Conservation (phyloP, 768 basidiomycete species). For the Tremella fuciformis region DNA sequence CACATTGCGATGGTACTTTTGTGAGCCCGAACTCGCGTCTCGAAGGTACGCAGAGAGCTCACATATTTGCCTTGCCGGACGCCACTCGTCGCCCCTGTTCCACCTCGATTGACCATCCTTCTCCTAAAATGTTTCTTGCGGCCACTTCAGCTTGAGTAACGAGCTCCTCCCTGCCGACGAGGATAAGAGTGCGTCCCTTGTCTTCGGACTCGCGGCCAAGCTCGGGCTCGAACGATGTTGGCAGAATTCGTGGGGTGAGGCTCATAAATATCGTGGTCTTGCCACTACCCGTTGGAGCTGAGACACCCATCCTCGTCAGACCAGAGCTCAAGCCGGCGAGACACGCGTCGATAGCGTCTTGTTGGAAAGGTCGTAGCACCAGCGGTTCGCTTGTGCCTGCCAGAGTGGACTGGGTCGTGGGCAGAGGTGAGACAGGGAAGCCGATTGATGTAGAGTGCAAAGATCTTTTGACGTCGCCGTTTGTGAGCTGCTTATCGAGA, state of each 20-base stretch:
- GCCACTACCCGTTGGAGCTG: constrained; percentile 53
- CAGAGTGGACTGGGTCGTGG: no score
- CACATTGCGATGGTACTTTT: constrained; percentile 43
- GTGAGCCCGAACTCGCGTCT: constrained; percentile 13
- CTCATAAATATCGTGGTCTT: constrained; percentile 92
- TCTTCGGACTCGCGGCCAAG: background rate
- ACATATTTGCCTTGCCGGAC: constrained; percentile 81
- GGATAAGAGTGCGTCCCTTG: constrained; percentile 62
- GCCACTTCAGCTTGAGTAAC: constrained; percentile 82
- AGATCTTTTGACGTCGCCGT: no score
- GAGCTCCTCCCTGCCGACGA: constrained; percentile 79
- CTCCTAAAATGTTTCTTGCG: constrained; percentile 61
- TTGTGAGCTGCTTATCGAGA: no score
- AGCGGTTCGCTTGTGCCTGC: background rate
- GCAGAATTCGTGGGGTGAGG: constrained; percentile 66
- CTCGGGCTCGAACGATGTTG: background rate
- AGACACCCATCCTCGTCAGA: constrained; percentile 56
- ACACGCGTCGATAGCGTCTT: constrained; percentile 73
- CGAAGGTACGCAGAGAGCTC: constrained; percentile 44
- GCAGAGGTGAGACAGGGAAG: no score
- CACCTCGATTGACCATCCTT: constrained; percentile 78
- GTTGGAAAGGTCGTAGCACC: constrained; percentile 76
- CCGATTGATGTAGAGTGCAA: no score
- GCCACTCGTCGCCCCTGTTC: constrained; percentile 80
- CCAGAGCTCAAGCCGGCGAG: constrained; percentile 68